Conservation (phyloP, 228 moss, liverwort and hornwort genomes). For the Sphagnum fallax region DNA sequence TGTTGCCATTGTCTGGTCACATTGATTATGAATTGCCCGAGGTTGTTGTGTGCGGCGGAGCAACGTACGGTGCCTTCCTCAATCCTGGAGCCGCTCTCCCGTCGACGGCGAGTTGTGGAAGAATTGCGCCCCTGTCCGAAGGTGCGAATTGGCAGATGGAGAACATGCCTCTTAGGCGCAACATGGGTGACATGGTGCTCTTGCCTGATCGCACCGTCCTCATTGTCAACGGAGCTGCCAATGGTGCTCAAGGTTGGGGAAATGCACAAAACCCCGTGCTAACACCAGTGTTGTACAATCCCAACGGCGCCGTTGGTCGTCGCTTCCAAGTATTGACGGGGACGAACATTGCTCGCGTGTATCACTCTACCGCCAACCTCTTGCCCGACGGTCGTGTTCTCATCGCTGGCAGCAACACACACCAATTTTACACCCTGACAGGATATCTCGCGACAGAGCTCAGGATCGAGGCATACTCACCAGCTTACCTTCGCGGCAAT, state of each 20-base stretch:
- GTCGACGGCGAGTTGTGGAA: slow-evolving; percentile 19
- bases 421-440: slow-evolving; percentile 26
- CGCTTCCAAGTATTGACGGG: slow-evolving; percentile 1
- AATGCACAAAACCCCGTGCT: slow-evolving; percentile 16
- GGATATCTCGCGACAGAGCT: slow-evolving; percentile 32
- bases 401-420: slow-evolving; percentile 26
- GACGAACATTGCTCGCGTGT: slow-evolving; percentile 16
- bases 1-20: slow-evolving; percentile 17
- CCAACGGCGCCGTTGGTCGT: background rate
- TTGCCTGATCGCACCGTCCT: slow-evolving; percentile 18
- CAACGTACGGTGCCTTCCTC: slow-evolving; percentile 8
- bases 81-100: slow-evolving; percentile 1
- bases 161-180: slow-evolving; percentile 19
- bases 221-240: slow-evolving; percentile 26
- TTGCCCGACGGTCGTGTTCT: slow-evolving; percentile 28
- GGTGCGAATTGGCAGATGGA: slow-evolving; percentile 20
- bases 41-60: slow-evolving; percentile 27
- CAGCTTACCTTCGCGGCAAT: slow-evolving; percentile 14
- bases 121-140: slow-evolving; percentile 14
- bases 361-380: slow-evolving; percentile 38
- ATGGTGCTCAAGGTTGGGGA: slow-evolving; percentile 34
- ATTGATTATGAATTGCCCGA: slow-evolving; percentile 11
- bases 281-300: slow-evolving; percentile 17
- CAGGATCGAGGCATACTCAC: slow-evolving; percentile 35
- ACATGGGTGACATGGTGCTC: slow-evolving; percentile 38